phyloP scores from a whole-genome alignment of 2,329 filamentous ascomycete species.

The Fusarium mangiferae region DNA sequence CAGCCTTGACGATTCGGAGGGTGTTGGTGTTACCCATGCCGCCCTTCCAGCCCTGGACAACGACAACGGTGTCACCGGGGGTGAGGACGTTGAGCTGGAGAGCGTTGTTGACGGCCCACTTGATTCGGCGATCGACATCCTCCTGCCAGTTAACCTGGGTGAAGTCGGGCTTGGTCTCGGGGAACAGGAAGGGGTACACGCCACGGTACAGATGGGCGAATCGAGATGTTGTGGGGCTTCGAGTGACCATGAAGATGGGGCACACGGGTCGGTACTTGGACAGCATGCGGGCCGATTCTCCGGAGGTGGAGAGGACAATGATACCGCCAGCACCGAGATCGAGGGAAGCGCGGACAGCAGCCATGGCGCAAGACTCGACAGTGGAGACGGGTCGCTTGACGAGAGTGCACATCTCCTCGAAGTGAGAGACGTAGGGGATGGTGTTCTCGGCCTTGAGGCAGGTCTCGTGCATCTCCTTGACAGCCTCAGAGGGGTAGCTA shows the following conservation, averaged over 20 bases:
- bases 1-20: slow-evolving; percentile 70
- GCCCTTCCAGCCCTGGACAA: slow-evolving; percentile 91
- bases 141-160: slow-evolving; percentile 95
- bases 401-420: slow-evolving; percentile 91
- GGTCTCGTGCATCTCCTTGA: slow-evolving; percentile 98
- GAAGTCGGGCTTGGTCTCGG: slow-evolving; percentile 95
- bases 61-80: slow-evolving; percentile 79
- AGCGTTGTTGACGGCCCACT: slow-evolving; percentile 92
- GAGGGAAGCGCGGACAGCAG: slow-evolving; percentile 92
- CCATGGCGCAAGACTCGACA: slow-evolving; percentile 95
- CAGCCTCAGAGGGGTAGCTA: slow-evolving; percentile 89
- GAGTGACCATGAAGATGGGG: slow-evolving; percentile 99
- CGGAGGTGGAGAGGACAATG: slow-evolving; percentile 94
- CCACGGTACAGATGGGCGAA: slow-evolving; percentile 97
- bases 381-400: slow-evolving; percentile 86
- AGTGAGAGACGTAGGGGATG: slow-evolving; percentile 96
- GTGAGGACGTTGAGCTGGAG: slow-evolving; percentile 82
- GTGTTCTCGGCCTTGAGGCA: slow-evolving; percentile 97
- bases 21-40: slow-evolving; percentile 95
- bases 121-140: slow-evolving; percentile 96
- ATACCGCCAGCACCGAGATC: slow-evolving; percentile 97
- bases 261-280: slow-evolving; percentile 99
- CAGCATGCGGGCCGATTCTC: slow-evolving; percentile 91
- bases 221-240: slow-evolving; percentile 83
- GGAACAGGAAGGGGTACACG: slow-evolving; percentile 97